Evolutionary conservation across 2,329 filamentous ascomycete genomes (phyloP).

Genomic region (Aspergillus flavus): DNA sequence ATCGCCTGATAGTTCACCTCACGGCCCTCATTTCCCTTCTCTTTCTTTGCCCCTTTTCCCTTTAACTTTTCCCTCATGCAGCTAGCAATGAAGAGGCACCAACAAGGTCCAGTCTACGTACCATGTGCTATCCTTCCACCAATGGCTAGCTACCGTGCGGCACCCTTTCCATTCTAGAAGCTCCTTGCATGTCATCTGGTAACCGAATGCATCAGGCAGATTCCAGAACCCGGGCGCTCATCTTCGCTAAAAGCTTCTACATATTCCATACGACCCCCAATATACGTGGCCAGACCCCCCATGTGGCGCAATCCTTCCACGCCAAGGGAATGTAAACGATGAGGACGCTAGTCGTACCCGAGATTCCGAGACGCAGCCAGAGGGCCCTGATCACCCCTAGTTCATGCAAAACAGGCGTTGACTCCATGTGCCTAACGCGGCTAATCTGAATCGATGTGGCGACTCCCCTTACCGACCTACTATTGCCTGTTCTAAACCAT

Average conservation of each 20-base stretch:
- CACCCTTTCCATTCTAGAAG: background rate
- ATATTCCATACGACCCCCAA: background rate
- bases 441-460: background rate
- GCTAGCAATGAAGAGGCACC: background rate
- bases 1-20: background rate
- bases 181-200: background rate
- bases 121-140: background rate
- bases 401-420: background rate
- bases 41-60: background rate
- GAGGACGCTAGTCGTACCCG: background rate
- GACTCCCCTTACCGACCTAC: background rate
- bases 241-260: background rate
- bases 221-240: background rate
- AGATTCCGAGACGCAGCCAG: background rate
- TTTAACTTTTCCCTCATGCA: background rate
- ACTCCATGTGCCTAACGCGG: background rate
- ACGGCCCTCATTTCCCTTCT: too few species aligned
- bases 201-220: background rate
- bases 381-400: background rate
- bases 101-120: background rate
- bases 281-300: background rate
- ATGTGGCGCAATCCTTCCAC: background rate
- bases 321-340: background rate
- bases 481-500: background rate
- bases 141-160: background rate